A percentile compares a stretch with the other conserved stretches of the same genome.
These are phyloP conservation scores for Fusarium incarnatum DNA, from an alignment of 2,329 filamentous ascomycete species.

Conservation along the genomic window DNA sequence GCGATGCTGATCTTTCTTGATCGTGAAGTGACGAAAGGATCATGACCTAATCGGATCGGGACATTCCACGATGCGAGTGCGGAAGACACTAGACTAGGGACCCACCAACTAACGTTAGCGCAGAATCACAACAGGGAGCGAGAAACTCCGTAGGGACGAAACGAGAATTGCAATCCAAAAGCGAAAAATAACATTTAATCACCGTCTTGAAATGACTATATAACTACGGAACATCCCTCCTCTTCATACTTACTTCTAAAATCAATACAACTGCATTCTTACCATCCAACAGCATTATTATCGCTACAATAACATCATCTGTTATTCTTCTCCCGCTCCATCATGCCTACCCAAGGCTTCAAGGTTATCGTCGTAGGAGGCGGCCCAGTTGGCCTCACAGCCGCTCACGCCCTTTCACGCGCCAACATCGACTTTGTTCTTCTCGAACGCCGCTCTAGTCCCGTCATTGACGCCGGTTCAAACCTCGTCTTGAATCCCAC, in stretches of 20 bases:
- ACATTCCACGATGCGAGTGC: slow-evolving; percentile 12
- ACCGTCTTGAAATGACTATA: neutral
- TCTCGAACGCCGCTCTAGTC: slow-evolving; percentile 49
- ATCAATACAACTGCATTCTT: neutral
- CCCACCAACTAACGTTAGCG: neutral
- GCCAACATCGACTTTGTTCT: slow-evolving; percentile 55
- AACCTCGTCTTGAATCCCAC: slow-evolving; percentile 49
- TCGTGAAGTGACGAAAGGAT: neutral
- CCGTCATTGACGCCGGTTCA: slow-evolving; percentile 48
- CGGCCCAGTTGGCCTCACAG: slow-evolving; percentile 45
- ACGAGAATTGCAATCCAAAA: slow-evolving; percentile 4
- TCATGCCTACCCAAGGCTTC: slow-evolving; percentile 11
- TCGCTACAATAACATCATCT: neutral
- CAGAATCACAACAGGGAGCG: neutral
- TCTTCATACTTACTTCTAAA: too few relatives aligned
- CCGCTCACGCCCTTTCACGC: slow-evolving; percentile 43
- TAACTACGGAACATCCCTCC: neutral
- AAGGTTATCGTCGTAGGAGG: slow-evolving; percentile 47
- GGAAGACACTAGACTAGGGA: slow-evolving; percentile 1
- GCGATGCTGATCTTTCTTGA: neutral
- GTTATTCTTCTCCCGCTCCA: neutral
- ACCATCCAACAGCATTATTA: neutral
- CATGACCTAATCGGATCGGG: neutral
- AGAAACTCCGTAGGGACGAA: neutral
- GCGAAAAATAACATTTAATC: neutral